Evolutionary conservation across 768 basidiomycete genomes (phyloP).

Genomic region (Amanita brunnescens): DNA sequence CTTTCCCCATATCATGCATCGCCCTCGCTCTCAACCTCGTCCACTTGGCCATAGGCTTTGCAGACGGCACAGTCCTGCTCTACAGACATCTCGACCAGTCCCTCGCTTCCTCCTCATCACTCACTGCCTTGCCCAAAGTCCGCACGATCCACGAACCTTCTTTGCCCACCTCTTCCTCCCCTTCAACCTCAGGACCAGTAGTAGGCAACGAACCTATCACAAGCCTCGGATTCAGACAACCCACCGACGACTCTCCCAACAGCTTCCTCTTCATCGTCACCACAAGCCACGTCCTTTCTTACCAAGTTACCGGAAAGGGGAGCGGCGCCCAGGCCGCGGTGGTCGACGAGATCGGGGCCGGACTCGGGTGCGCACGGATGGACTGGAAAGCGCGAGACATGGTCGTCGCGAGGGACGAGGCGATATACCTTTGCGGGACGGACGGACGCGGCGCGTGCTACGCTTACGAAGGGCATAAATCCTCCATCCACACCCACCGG

Average conservation of each 20-base stretch:
- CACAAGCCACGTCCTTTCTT: conserved; percentile 68
- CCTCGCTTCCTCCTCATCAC: conserved; percentile 56
- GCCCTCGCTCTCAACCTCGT: conserved; percentile 71
- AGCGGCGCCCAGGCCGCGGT: conserved; percentile 56
- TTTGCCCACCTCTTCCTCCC: conserved; percentile 17
- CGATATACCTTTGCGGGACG: conserved; percentile 76
- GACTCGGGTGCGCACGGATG: conserved; percentile 77
- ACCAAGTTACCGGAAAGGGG: conserved; percentile 65
- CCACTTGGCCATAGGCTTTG: conserved; percentile 89
- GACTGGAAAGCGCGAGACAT: conserved; percentile 67
- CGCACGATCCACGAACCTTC: conserved; percentile 72
- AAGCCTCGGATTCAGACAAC: conserved; percentile 80
- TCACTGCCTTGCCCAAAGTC: conserved; percentile 79
- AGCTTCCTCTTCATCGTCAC: conserved; percentile 82
- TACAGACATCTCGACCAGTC: conserved; percentile 92
- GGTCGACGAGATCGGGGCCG: conserved; percentile 83
- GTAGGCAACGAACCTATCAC: conserved; percentile 71
- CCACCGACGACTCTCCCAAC: conserved; percentile 33
- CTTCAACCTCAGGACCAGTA: conserved; percentile 16
- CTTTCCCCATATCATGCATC: conserved; percentile 30
- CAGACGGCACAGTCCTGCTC: conserved; percentile 86
- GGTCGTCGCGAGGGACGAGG: conserved; percentile 85
- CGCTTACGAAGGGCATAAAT: conserved; percentile 85
- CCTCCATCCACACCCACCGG: conserved; percentile 63
- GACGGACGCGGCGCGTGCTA: conserved; percentile 80